A percentile compares a stretch with the other conserved stretches of the same genome.
phyloP scores from a whole-genome alignment of 768 basidiomycete genomes.

The Trametes villosa region DNA sequence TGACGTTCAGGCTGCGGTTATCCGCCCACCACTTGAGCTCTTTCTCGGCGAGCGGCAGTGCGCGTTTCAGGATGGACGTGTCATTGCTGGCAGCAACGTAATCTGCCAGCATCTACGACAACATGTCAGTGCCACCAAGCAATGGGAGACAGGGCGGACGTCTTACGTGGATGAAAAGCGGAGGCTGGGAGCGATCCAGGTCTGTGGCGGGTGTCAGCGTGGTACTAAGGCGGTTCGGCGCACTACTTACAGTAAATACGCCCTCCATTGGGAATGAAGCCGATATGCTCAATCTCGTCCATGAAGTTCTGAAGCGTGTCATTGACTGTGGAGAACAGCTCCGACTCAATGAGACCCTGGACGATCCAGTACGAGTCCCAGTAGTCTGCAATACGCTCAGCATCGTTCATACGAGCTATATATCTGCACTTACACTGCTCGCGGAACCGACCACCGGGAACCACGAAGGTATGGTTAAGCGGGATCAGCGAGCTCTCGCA shows the following conservation, averaged over 20 bases:
- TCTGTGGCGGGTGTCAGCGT: slow-evolving; percentile 45
- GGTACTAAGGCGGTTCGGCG: neutral
- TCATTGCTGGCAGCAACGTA: slow-evolving; percentile 79
- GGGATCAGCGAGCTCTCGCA: slow-evolving; percentile 91
- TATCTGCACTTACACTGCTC: slow-evolving; percentile 69
- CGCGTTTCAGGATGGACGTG: slow-evolving; percentile 72
- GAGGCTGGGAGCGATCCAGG: slow-evolving; percentile 90
- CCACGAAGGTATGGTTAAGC: slow-evolving; percentile 87
- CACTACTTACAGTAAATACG: slow-evolving; percentile 75
- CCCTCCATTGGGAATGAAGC: slow-evolving; percentile 95
- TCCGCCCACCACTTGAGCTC: slow-evolving; percentile 85
- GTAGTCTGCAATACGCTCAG: slow-evolving; percentile 42
- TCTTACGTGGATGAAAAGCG: slow-evolving; percentile 79
- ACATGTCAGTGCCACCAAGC: neutral
- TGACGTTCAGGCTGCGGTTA: slow-evolving; percentile 72
- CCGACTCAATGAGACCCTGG: slow-evolving; percentile 83
- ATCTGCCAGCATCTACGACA: slow-evolving; percentile 78
- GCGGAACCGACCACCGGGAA: slow-evolving; percentile 86
- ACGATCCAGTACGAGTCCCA: slow-evolving; percentile 87
- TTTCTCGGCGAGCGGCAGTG: slow-evolving; percentile 82
- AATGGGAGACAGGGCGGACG: neutral
- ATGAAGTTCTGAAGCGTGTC: slow-evolving; percentile 90
- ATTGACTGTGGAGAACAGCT: slow-evolving; percentile 73
- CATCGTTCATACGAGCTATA: neutral
- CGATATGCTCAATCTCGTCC: slow-evolving; percentile 84